phyloP scores from a whole-genome alignment of 2,329 filamentous ascomycete genomes.

The Phoma sp. region DNA sequence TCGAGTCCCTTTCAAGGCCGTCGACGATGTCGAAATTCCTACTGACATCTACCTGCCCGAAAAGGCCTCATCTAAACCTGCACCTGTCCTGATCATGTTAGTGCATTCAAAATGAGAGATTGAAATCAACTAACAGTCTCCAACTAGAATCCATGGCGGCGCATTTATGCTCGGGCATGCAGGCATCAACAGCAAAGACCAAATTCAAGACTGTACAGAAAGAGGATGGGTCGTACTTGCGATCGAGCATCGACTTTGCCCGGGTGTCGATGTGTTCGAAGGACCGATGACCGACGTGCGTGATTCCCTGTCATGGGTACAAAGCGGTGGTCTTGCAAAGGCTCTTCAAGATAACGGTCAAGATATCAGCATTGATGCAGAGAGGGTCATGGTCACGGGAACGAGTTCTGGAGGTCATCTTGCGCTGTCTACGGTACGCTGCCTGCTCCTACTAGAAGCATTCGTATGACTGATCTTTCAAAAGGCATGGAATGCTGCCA shows the following conservation, averaged over 20 bases:
- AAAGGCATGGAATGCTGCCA: constrained; percentile 17
- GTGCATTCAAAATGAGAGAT: neutral
- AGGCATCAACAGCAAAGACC: constrained; percentile 19
- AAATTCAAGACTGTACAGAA: constrained; percentile 21
- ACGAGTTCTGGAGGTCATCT: constrained; percentile 23
- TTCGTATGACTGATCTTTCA: neutral
- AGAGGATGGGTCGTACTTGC: constrained; percentile 20
- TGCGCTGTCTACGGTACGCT: constrained; percentile 16
- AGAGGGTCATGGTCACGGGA: constrained; percentile 18
- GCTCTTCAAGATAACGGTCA: neutral
- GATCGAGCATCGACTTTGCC: constrained; percentile 24
- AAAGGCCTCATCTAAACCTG: neutral
- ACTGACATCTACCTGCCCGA: constrained; percentile 20
- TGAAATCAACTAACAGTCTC: neutral
- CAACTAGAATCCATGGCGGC: constrained; percentile 21
- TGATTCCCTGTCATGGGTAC: constrained; percentile 19
- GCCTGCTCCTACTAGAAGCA: too few species aligned
- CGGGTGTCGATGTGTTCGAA: constrained; percentile 20
- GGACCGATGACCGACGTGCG: constrained; percentile 23
- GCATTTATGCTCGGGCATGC: constrained; percentile 25
- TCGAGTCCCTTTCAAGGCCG: constrained; percentile 16
- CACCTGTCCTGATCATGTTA: constrained; percentile 18
- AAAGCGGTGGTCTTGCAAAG: constrained; percentile 14
- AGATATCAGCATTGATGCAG: neutral
- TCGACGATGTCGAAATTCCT: constrained; percentile 15